phyloP scores from a whole-genome alignment of 495 filamentous ascomycete species.

The Penicillium atrosanguineum region DNA sequence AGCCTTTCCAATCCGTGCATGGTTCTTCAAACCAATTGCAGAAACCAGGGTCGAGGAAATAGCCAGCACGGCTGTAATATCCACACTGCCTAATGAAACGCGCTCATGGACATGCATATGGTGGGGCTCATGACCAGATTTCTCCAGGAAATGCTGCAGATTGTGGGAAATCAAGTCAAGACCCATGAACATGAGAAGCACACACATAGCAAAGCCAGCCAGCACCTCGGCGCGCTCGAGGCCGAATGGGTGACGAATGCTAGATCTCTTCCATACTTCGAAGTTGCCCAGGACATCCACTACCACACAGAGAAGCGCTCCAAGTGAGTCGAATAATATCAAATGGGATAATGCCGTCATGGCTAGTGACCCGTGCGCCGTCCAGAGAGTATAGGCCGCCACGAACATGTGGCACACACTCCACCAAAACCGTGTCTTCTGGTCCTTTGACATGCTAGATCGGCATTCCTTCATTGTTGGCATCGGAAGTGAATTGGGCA shows the following conservation, averaged over 20 bases:
- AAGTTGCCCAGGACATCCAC: conserved; percentile 95
- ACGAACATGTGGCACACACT: conserved; percentile 82
- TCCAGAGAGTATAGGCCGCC: conserved; percentile 80
- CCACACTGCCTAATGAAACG: conserved; percentile 70
- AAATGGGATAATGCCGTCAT: conserved; percentile 91
- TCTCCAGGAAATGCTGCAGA: conserved; percentile 79
- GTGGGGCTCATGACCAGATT: conserved; percentile 63
- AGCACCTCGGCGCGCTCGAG: conserved; percentile 90
- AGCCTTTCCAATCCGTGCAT: conserved; percentile 84
- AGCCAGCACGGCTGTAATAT: conserved; percentile 80
- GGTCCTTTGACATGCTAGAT: conserved; percentile 80
- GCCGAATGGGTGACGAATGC: conserved; percentile 90
- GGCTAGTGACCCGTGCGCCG: conserved; percentile 80
- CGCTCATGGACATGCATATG: conserved; percentile 65
- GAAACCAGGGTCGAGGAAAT: conserved; percentile 85
- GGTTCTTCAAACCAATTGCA: conserved; percentile 84
- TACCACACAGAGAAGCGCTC: conserved; percentile 86
- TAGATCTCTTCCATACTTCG: conserved; percentile 93
- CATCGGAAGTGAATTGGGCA: conserved; percentile 93
- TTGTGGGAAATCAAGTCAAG: conserved; percentile 93
- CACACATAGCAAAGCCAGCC: conserved; percentile 94
- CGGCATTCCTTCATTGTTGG: conserved; percentile 85
- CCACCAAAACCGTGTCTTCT: conserved; percentile 80
- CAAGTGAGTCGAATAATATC: conserved; percentile 90
- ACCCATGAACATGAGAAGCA: conserved; percentile 93